Evolutionary conservation across 352 stramenopile genomes (phyloP).

Genomic region (Thalassiosira ordinaria): DNA sequence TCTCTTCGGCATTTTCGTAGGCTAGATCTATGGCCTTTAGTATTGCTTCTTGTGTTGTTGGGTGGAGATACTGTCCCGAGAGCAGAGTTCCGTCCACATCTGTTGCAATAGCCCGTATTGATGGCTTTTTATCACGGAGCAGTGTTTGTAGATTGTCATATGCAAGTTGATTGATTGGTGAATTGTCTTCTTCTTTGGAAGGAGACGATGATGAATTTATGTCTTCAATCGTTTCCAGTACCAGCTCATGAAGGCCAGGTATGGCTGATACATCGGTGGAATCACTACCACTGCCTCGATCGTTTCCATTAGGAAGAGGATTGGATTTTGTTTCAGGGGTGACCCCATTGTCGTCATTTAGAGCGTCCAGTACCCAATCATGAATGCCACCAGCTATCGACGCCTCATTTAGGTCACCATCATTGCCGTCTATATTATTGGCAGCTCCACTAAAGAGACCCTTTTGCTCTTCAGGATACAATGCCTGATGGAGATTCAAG

Average conservation of each 20-base stretch:
- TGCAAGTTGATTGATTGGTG: slow-evolving; percentile 26
- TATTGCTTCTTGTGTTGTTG: slow-evolving; percentile 62
- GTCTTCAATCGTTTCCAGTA: slow-evolving; percentile 57
- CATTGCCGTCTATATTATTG: slow-evolving; percentile 16
- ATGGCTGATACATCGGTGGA: slow-evolving; percentile 21
- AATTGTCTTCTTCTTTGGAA: slow-evolving; percentile 20
- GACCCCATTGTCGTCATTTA: slow-evolving; percentile 26
- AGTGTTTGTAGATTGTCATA: slow-evolving; percentile 32
- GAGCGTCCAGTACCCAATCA: slow-evolving; percentile 45
- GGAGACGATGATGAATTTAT: slow-evolving; percentile 29
- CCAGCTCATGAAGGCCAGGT: slow-evolving; percentile 53
- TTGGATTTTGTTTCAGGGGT: not conserved
- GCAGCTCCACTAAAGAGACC: not conserved
- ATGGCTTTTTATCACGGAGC: slow-evolving; percentile 43
- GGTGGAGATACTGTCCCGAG: slow-evolving; percentile 70
- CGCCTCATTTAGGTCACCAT: not conserved
- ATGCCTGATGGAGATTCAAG: slow-evolving; percentile 61
- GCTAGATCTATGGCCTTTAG: slow-evolving; percentile 57
- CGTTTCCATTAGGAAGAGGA: not conserved
- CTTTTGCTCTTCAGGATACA: slow-evolving; percentile 34
- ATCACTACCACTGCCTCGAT: not conserved
- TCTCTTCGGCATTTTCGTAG: slow-evolving; percentile 13
- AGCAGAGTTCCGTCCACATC: slow-evolving; percentile 87
- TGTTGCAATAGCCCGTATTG: slow-evolving; percentile 78
- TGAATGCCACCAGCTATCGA: slow-evolving; percentile 25